Conservation (phyloP, 805 yeast genomes). For the Kodamaea lidongshanica region DNA sequence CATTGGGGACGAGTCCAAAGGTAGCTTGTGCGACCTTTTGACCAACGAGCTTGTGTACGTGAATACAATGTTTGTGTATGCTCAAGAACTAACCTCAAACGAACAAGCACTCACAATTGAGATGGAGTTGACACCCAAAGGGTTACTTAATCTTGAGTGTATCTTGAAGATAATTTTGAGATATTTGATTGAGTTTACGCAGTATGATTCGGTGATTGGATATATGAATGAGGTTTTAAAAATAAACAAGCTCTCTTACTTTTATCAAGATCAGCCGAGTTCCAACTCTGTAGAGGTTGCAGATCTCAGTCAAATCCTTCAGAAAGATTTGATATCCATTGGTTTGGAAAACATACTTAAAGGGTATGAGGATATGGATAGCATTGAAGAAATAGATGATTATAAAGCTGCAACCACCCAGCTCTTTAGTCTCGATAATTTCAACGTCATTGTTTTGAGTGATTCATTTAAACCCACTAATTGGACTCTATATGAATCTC, state of each 20-base stretch:
- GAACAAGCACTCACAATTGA: conserved; percentile 45
- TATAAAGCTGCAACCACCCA: conserved; percentile 3
- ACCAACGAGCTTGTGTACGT: conserved; percentile 26
- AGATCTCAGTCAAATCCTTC: conserved; percentile 33
- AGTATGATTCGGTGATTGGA: conserved; percentile 25
- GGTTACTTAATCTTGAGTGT: conserved; percentile 29
- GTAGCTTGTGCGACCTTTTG: conserved; percentile 42
- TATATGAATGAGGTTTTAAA: conserved; percentile 44
- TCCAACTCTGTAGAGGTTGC: conserved; percentile 47
- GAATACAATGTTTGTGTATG: conserved; percentile 36
- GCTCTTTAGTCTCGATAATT: conserved; percentile 3
- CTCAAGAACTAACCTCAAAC: conserved; percentile 30
- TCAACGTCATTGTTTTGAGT: conserved; percentile 25
- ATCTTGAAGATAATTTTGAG: conserved; percentile 32
- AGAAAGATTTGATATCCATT: conserved; percentile 24
- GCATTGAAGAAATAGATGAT: conserved; percentile 1
- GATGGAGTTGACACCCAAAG: conserved; percentile 41
- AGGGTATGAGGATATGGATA: conserved; percentile 31
- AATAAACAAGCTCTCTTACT: conserved; percentile 37
- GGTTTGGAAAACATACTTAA: conserved; percentile 38
- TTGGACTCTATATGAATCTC: too few relatives aligned
- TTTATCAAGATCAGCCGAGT: conserved; percentile 31
- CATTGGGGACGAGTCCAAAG: conserved; percentile 56
- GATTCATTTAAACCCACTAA: too few relatives aligned
- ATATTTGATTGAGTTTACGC: conserved; percentile 15